Evolutionary conservation across 202 grass and related monocot species (phyloP).

Genomic region (Schoenoplectus tabernaemontani): DNA sequence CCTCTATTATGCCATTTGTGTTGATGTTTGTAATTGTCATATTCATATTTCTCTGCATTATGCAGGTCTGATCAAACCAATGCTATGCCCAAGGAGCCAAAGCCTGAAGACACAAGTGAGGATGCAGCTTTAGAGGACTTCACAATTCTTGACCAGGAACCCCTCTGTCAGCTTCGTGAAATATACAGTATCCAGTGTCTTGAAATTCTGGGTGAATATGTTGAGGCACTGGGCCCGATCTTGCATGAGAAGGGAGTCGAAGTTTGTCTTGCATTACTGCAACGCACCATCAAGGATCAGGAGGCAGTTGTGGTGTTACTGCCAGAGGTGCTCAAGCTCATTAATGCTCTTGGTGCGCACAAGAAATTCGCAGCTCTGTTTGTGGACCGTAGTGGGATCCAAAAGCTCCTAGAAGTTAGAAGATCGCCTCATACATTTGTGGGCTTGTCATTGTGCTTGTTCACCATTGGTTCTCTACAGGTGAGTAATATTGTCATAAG

Average conservation of each 20-base stretch:
- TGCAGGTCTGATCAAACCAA: conserved; percentile 40
- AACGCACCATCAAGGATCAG: conserved; percentile 56
- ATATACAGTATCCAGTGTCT: conserved; percentile 95
- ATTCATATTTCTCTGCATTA: conserved; percentile 21
- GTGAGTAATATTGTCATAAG: conserved; percentile 25
- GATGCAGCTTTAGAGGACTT: conserved; percentile 70
- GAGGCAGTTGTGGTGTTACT: conserved; percentile 37
- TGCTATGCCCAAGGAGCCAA: conserved; percentile 27
- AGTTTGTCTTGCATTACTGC: conserved; percentile 75
- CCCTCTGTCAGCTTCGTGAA: conserved; percentile 58
- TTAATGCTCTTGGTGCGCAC: conserved; percentile 84
- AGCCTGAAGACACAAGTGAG: conserved; percentile 41
- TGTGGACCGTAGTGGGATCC: conserved; percentile 92
- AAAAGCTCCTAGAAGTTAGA: conserved; percentile 81
- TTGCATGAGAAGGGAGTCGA: conserved; percentile 96
- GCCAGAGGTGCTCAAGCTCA: conserved; percentile 73
- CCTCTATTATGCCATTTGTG: background rate
- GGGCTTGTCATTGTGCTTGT: conserved; percentile 83
- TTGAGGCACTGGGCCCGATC: conserved; percentile 94
- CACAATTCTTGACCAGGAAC: conserved; percentile 49
- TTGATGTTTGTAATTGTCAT: conserved; percentile 1
- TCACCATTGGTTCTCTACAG: conserved; percentile 95
- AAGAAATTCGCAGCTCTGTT: conserved; percentile 88
- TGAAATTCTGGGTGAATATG: conserved; percentile 79
- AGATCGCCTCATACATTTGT: conserved; percentile 58